Conservation (phyloP, 1,139 yeast genomes). For the Spathaspora sp. region DNA sequence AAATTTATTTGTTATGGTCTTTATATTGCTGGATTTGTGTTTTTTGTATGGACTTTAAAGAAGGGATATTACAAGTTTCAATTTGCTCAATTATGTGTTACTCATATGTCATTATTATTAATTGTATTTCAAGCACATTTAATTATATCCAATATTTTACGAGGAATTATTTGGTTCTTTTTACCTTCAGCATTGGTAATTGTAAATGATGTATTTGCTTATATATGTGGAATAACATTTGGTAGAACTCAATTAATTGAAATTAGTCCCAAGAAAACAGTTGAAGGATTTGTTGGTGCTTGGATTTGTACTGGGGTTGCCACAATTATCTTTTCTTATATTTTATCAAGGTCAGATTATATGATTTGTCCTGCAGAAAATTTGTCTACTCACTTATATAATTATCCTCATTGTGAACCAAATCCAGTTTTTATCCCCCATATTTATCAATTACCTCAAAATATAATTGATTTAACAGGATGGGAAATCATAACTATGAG, state of each 20-base stretch:
- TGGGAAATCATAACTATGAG: conserved; percentile 59
- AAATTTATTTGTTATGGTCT: conserved; percentile 80
- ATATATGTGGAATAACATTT: conserved; percentile 93
- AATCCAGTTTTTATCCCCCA: conserved; percentile 87
- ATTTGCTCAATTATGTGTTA: conserved; percentile 88
- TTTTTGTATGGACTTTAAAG: conserved; percentile 85
- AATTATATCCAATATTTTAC: conserved; percentile 83
- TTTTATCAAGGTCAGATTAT: conserved; percentile 66
- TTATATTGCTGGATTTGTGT: conserved; percentile 84
- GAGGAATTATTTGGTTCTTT: conserved; percentile 92
- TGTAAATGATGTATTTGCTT: conserved; percentile 94
- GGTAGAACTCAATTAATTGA: conserved; percentile 92
- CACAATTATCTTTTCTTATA: conserved; percentile 63
- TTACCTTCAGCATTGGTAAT: conserved; percentile 90
- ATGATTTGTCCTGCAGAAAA: conserved; percentile 83
- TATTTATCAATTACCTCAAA: conserved; percentile 70
- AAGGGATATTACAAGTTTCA: conserved; percentile 90
- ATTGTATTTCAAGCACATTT: conserved; percentile 95
- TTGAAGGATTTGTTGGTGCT: conserved; percentile 97
- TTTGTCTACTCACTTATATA: conserved; percentile 54
- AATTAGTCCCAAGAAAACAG: conserved; percentile 94
- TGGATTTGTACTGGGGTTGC: conserved; percentile 90
- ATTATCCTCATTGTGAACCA: conserved; percentile 64
- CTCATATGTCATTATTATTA: conserved; percentile 88
- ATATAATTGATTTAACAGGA: conserved; percentile 44